Evolutionary conservation across 140 eudicot genomes (phyloP).

Genomic region (Oenanthe javanica): DNA sequence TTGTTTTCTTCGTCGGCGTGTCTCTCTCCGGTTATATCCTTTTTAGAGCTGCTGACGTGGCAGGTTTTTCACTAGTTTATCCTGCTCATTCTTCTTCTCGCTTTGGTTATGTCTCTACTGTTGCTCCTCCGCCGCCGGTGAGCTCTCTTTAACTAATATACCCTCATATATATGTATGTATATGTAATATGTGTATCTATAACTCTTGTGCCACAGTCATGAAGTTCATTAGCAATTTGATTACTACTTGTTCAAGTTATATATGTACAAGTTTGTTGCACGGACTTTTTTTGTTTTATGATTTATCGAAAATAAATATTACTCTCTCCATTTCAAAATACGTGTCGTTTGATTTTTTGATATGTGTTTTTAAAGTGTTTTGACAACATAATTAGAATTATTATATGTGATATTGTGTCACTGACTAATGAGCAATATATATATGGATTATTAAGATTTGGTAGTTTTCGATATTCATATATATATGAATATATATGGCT

Average conservation of each 20-base stretch:
- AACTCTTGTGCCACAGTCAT: no score
- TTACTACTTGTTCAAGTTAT: no score
- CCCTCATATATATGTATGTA: neutral
- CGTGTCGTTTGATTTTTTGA: no score
- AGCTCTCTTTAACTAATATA: neutral
- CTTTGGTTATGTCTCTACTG: neutral
- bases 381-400: no score
- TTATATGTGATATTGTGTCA: neutral
- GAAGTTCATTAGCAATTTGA: no score
- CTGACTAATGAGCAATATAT: neutral
- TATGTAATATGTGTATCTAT: no score
- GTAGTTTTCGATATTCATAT: neutral
- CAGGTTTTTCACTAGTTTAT: conserved; percentile 3
- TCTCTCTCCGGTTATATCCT: conserved; percentile 30
- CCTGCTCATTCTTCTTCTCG: neutral
- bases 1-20: conserved; percentile 21
- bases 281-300: no score
- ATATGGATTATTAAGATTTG: neutral
- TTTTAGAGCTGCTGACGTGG: conserved; percentile 16
- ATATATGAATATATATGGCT: no score
- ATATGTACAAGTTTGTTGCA: no score
- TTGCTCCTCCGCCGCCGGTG: neutral
- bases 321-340: no score
- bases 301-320: no score
- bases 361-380: no score